Evolutionary conservation across 2,329 filamentous ascomycete species (phyloP), one percentile per base, ranked within the genome.

Genomic region (Davidsoniella eucalypti): DNA sequence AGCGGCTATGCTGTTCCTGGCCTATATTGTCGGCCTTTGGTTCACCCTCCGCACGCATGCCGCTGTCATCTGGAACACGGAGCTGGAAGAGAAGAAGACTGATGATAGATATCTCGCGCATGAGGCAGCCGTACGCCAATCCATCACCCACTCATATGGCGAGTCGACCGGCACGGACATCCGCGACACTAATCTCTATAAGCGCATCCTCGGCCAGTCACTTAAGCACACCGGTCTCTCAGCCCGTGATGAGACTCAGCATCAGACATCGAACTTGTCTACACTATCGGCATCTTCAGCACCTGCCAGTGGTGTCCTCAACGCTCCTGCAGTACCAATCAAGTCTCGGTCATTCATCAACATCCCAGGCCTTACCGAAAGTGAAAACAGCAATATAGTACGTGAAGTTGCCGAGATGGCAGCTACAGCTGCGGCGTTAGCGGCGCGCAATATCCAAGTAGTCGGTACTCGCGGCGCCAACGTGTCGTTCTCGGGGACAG

Each of bases 41-140:
- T 98, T 98, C 65, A 98, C 92, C 1, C 74, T 98, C 17, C 77
- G 92, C 55, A 98, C 92, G 0, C 92, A 98, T 61, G 92, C 92
- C 3, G 88, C 93, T 4, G 84, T 95, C 43, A 98, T 98, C 56
- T 98, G 92, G 92, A 92, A 87, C 59, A 82, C 76, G 7, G 88
- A 95, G 55, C 62, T 73, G 2, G 84, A 88, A 38, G 84, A 88
- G 65, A 88, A 87, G 66, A 81, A 78, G 58, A 69, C 76, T 39
- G 75, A 78, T 10, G 75, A 80, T 14, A 60, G 62, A 5, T 58
- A 59, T 2, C 21, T 52, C 4, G 44, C 44, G 6, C 47, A 50
- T 14, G 51, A 50, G 21, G 33, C 43, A 9, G 23, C 39, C 18
- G 47, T 53, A 5, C 47, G 47, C 10, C 47, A 50, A 26, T 46